Conservation (phyloP, 192 early-diverging fungal species). For the Geosiphon pyriformis region DNA sequence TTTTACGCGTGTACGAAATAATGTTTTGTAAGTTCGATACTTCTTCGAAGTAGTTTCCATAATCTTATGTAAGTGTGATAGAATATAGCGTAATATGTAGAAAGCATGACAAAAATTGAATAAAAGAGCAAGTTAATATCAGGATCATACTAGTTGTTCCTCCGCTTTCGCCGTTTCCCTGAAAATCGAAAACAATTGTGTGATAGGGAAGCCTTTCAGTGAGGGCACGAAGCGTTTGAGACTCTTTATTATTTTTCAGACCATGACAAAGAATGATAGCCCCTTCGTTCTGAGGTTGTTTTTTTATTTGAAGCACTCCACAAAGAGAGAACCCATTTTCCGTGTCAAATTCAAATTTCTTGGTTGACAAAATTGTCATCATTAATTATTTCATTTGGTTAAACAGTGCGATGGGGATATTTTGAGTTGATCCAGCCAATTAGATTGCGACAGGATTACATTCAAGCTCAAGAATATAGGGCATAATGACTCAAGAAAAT, state of each 20-base stretch:
- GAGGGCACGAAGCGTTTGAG: conserved; percentile 29
- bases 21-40: conserved; percentile 39
- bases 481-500: no score
- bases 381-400: no score
- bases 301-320: not conserved
- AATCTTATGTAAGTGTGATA: conserved; percentile 12
- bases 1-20: conserved; percentile 28
- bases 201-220: conserved; percentile 24
- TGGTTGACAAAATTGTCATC: no score
- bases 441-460: no score
- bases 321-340: not conserved
- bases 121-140: not conserved
- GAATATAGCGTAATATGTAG: not conserved
- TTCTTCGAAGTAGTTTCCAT: conserved; percentile 52
- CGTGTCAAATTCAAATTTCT: conserved; percentile 1
- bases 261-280: conserved; percentile 49
- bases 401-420: no score
- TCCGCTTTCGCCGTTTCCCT: conserved; percentile 49
- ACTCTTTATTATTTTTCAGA: conserved; percentile 41
- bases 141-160: conserved; percentile 44
- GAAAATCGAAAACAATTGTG: conserved; percentile 48
- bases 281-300: not conserved
- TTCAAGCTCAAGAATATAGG: no score
- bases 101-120: not conserved
- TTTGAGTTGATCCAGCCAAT: no score